Conservation (phyloP, 208 protist species). For the Wallacemonas sp. region DNA sequence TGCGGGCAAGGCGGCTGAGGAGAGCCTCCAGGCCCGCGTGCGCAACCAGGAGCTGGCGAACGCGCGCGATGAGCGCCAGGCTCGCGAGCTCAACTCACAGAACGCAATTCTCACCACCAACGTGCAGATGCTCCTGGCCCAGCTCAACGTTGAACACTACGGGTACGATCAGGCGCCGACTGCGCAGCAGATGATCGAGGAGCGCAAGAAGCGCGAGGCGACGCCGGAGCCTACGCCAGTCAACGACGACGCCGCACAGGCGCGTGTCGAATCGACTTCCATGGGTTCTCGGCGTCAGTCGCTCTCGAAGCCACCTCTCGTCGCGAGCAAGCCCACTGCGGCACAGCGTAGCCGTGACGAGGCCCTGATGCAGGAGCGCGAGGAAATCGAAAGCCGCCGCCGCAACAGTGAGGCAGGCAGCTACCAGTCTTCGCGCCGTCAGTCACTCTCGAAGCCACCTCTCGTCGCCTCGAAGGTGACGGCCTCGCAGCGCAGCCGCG, state of each 20-base stretch:
- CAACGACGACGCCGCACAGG: conserved; percentile 18
- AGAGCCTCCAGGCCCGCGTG: conserved; percentile 37
- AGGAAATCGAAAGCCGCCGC: conserved; percentile 12
- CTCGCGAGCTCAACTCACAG: conserved; percentile 57
- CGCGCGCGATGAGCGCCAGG: conserved; percentile 54
- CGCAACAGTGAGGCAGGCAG: conserved; percentile 22
- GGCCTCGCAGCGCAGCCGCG: conserved; percentile 39
- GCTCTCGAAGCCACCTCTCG: conserved; percentile 51
- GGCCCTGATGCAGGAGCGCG: conserved; percentile 28
- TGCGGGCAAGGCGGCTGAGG: conserved; percentile 33
- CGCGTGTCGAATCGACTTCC: conserved; percentile 20
- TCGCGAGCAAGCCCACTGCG: conserved; percentile 46
- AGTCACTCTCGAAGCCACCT: conserved; percentile 47
- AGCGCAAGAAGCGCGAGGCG: conserved; percentile 35
- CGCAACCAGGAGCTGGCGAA: conserved; percentile 49
- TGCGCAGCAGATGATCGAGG: conserved; percentile 55
- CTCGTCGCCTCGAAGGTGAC: conserved; percentile 53
- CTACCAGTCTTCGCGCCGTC: conserved; percentile 35
- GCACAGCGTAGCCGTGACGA: conserved; percentile 44
- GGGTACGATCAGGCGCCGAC: conserved; percentile 57
- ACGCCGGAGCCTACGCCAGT: conserved; percentile 21
- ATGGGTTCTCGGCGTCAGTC: conserved; percentile 19
- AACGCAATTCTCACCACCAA: conserved; percentile 74
- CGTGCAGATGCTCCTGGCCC: conserved; percentile 57
- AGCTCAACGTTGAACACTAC: conserved; percentile 83